A percentile compares a stretch with the other conserved stretches of the same genome.
phyloP scores from a whole-genome alignment of 2,329 filamentous ascomycete species.

The Mycogone perniciosa region DNA sequence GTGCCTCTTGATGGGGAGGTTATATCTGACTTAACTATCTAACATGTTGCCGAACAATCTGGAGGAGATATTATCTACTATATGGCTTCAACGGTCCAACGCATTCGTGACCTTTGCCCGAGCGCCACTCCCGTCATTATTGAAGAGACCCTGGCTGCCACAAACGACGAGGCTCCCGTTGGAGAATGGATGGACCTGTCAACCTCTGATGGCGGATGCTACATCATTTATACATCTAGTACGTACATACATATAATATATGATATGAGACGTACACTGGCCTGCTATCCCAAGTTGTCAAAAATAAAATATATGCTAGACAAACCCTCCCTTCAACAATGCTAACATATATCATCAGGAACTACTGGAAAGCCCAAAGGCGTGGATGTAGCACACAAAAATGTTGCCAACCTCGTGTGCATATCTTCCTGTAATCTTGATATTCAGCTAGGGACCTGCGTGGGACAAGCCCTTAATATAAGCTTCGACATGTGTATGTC shows the following conservation, averaged over 20 bases:
- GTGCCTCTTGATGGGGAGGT: constrained; percentile 52
- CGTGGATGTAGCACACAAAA: constrained; percentile 50
- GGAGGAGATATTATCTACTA: constrained; percentile 41
- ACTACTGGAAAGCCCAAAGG: constrained; percentile 54
- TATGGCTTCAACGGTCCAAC: constrained; percentile 32
- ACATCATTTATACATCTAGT: constrained; percentile 51
- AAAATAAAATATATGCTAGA: not conserved
- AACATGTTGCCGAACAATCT: constrained; percentile 43
- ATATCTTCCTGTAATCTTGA: constrained; percentile 45
- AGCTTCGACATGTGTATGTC: constrained; percentile 56
- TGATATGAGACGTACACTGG: no score
- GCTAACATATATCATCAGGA: constrained; percentile 20
- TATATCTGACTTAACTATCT: constrained; percentile 41
- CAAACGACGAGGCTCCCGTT: not conserved
- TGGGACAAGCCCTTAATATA: constrained; percentile 51
- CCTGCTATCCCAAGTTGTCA: no score
- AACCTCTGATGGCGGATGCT: constrained; percentile 34
- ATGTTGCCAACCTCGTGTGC: constrained; percentile 49
- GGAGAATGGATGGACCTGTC: constrained; percentile 26
- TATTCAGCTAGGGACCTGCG: constrained; percentile 42
- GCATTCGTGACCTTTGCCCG: constrained; percentile 24
- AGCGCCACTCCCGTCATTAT: constrained; percentile 22
- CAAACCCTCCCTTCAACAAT: not conserved
- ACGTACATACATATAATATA: constrained; percentile 6
- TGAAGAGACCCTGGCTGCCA: constrained; percentile 18